Evolutionary conservation across 768 basidiomycete species (phyloP).

Genomic region (Macrolepiota albuminosa): DNA sequence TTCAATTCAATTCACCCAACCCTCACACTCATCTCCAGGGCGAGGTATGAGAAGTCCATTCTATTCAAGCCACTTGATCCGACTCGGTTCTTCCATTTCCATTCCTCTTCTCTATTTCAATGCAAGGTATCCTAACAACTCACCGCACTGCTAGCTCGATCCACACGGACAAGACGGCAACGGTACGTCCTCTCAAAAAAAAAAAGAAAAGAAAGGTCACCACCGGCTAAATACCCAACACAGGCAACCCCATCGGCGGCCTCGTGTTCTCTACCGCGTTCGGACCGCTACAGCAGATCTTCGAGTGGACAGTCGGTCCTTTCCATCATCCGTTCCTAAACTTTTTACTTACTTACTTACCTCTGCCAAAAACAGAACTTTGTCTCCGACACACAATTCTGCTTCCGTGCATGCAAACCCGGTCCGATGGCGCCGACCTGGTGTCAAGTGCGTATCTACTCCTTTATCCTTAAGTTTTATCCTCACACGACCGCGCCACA

Average conservation of each 20-base stretch:
- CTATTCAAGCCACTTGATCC: too few relatives aligned
- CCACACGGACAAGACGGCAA: conserved; percentile 63
- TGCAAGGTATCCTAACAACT: background rate
- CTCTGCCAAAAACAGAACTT: conserved; percentile 42
- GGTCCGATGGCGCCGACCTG: conserved; percentile 40
- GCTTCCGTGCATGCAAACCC: conserved; percentile 67
- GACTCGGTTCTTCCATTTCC: background rate
- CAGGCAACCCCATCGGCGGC: conserved; percentile 57
- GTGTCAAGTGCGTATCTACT: conserved; percentile 30
- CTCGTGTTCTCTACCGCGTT: conserved; percentile 75
- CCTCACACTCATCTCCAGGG: conserved; percentile 12
- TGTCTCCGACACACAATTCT: conserved; percentile 56
- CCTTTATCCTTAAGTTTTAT: too few relatives aligned
- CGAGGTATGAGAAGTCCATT: conserved; percentile 13
- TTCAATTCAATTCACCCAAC: background rate
- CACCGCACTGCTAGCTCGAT: conserved; percentile 40
- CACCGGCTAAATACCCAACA: background rate
- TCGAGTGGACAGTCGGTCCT: conserved; percentile 65
- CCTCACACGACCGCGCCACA: too few relatives aligned
- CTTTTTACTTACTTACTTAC: too few relatives aligned
- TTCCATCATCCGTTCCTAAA: background rate
- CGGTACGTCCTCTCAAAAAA: conserved; percentile 22
- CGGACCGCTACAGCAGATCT: conserved; percentile 50
- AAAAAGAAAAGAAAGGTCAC: background rate
- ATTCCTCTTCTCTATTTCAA: background rate